Base-by-base conservation (phyloP, 164 flowering plant species). In the Brasenia schreberi region DNA sequence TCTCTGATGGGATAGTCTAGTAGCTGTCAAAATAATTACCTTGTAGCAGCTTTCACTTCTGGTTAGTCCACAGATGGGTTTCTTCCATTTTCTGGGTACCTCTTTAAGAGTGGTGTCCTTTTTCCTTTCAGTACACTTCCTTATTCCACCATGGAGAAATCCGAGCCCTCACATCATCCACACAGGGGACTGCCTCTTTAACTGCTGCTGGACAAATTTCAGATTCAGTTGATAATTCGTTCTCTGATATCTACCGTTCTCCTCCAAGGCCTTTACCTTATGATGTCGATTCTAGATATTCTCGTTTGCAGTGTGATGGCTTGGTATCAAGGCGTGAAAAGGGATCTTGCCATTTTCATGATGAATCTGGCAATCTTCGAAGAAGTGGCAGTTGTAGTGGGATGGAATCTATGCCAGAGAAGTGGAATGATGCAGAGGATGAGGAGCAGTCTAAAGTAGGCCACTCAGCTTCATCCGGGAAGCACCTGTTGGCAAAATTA, bases 311-410 rank as follows among this genome's bases (percentile, higher is more conserved):
- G 59, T 86, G 85, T 70, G 84, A 77, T 56, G 77, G 78, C 60
- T 75, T 83, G 74, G 81, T 86, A 42, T 83, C 81, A 64, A 75
- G 87, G 73, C 87, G 86, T 60, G 90, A 82, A 6, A 86, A 86
- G 72, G 71, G 83, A 19, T 64, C 70, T 68, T 69, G 71, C 70
- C 82, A 84, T 77, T 77, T 83, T 44, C 88, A 83, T 58, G 90
- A 86, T 64, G 88, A 83, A 45, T 66, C 84, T 44, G 84, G 78
- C n/a, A 77, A 81, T 59, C 78, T 82, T 59, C 77, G 74, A 67
- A 74, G 77, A 67, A 73, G 64, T 62, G 65, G 72, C 60, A 71
- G 74, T 64, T 68, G 74, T 66, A 70, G 76, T 68, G 67, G 78
- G 61, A 62, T 68, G 18, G 80, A 78, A 56, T 68, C 68, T 19